Evolutionary conservation across 352 stramenopile species (phyloP).

Genomic region (Phytophthora tentaculata): DNA sequence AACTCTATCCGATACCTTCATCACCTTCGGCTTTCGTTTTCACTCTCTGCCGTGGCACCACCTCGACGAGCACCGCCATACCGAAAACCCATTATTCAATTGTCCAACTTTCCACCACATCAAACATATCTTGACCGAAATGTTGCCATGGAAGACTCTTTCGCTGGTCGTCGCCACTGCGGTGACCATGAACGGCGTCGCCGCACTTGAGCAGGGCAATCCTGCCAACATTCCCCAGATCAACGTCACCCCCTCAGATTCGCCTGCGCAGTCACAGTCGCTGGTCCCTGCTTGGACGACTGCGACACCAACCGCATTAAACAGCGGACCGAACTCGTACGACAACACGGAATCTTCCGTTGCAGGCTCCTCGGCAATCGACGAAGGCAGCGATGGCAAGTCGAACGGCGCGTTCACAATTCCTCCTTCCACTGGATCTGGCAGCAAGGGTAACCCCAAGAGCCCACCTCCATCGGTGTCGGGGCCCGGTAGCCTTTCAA

Average conservation of each 20-base stretch:
- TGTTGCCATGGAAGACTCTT: slow-evolving; percentile 32
- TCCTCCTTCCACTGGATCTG: slow-evolving; percentile 8
- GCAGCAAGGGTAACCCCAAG: slow-evolving; percentile 10
- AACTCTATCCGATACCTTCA: slow-evolving; percentile 9
- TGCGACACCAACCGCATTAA: slow-evolving; percentile 1
- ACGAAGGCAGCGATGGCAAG: slow-evolving; percentile 9
- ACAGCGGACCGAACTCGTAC: slow-evolving; percentile 5
- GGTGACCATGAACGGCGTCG: slow-evolving; percentile 30
- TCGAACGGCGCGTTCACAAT: slow-evolving; percentile 9
- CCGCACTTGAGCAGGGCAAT: slow-evolving; percentile 30
- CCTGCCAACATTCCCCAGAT: slow-evolving; percentile 11
- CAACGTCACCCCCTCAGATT: slow-evolving; percentile 20
- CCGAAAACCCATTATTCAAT: slow-evolving; percentile 21
- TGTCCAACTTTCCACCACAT: slow-evolving; percentile 5
- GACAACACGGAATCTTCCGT: slow-evolving; percentile 14
- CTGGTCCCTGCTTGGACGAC: not conserved
- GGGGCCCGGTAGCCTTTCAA: slow-evolving; percentile 4
- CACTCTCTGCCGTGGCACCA: slow-evolving; percentile 15
- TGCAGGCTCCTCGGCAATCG: slow-evolving; percentile 18
- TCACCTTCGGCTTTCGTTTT: not conserved
- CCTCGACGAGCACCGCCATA: not conserved
- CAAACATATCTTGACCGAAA: slow-evolving; percentile 6
- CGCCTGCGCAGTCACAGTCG: slow-evolving; percentile 10
- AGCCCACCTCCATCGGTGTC: not conserved
- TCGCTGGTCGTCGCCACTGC: slow-evolving; percentile 28